phyloP scores from a whole-genome alignment of 2,329 filamentous ascomycete genomes.

The Byssothecium circinans region DNA sequence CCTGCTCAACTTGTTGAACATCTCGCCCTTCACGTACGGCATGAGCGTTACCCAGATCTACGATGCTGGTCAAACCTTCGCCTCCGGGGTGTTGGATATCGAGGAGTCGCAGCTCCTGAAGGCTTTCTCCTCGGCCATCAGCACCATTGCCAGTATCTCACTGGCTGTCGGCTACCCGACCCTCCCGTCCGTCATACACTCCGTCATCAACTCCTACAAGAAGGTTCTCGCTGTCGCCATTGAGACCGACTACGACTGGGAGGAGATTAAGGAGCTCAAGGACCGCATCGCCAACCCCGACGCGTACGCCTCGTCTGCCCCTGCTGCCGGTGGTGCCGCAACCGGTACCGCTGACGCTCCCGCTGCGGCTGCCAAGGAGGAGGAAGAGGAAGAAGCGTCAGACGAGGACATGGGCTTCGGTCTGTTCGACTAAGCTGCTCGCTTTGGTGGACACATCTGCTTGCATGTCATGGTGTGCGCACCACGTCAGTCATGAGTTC shows the following conservation, averaged over 20 bases:
- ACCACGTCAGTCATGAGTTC: conserved; percentile 24
- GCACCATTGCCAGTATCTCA: conserved; percentile 86
- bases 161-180: conserved; percentile 95
- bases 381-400: conserved; percentile 59
- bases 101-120: conserved; percentile 91
- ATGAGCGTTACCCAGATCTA: conserved; percentile 97
- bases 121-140: conserved; percentile 77
- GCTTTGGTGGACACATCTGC: conserved; percentile 21
- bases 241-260: conserved; percentile 89
- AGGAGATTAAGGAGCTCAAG: conserved; percentile 96
- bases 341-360: conserved; percentile 51
- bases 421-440: conserved; percentile 54
- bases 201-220: conserved; percentile 97
- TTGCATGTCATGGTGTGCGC: conserved; percentile 22
- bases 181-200: conserved; percentile 94
- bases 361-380: conserved; percentile 47
- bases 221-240: conserved; percentile 88
- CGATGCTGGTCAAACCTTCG: conserved; percentile 94
- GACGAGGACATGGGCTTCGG: conserved; percentile 58
- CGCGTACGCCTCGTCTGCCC: conserved; percentile 83
- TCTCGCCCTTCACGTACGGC: conserved; percentile 80
- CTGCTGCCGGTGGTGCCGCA: conserved; percentile 59
- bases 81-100: conserved; percentile 83
- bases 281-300: conserved; percentile 99
- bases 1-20: conserved; percentile 99